A percentile compares a stretch with the other conserved stretches of the same genome.
Evolutionary conservation across 176 grass and related monocot species (phyloP).

Genomic region (Poa pratensis): DNA sequence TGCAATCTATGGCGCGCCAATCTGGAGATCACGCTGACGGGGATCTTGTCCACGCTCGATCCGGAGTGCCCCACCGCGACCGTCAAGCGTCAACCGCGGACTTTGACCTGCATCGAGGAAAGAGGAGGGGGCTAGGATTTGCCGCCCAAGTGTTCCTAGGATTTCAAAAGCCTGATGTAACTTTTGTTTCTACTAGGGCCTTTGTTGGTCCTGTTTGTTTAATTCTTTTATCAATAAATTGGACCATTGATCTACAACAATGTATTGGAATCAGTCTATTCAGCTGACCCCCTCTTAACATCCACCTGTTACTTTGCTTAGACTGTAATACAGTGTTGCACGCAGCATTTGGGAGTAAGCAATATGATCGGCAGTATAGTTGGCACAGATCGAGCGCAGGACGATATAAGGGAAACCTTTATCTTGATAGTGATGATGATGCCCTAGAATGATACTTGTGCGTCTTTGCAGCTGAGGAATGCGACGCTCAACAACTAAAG

Average conservation of each 20-base stretch:
- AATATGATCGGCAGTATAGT: not conserved
- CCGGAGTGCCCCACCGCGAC: no score
- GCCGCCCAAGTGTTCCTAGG: no score
- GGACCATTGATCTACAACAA: not conserved
- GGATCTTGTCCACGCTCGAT: no score
- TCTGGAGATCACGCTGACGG: no score
- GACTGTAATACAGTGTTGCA: constrained; percentile 32
- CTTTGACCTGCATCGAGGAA: no score
- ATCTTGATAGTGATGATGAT: constrained; percentile 3
- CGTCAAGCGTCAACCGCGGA: no score
- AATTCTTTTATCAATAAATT: not conserved
- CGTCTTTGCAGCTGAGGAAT: constrained; percentile 9
- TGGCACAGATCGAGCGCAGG: not conserved
- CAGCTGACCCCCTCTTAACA: not conserved
- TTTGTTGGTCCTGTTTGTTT: no score
- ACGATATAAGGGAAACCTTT: not conserved
- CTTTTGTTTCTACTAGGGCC: no score
- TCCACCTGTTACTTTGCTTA: constrained; percentile 31
- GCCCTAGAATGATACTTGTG: not conserved
- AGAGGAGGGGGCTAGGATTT: no score
- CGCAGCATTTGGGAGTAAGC: constrained; percentile 33
- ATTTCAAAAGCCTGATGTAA: no score
- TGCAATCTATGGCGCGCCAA: no score
- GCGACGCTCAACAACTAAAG: constrained; percentile 4
- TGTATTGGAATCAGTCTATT: not conserved